Base-by-base conservation (phyloP, 1,284 basidiomycete genomes). In the Puccinia horiana region DNA sequence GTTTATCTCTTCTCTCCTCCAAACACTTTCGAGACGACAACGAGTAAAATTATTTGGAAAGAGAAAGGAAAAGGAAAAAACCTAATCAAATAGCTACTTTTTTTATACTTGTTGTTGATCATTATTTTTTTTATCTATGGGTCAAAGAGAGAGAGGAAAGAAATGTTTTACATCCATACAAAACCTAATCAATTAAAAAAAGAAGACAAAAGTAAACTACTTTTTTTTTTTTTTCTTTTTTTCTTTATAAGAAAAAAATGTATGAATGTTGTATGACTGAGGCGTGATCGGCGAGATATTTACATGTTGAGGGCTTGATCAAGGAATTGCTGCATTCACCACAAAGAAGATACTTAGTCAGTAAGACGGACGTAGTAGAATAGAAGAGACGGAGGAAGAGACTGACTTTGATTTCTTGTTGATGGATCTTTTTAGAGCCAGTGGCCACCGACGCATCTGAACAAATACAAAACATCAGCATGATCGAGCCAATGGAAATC, bases 371-470 rank as follows among this genome's bases (percentile, higher is more conserved):
- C 37, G 8, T 44, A 11, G 26, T 42, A 20, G 35, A 8, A 37
- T 14, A 61, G 20, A n/a, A 14, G 49, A 63, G 18, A 58, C 23
- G n/a, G 47, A 63, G 35, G 61, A 49, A 26, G 20, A 63, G 32
- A 81, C 70, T 74, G 29, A 81, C 79, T 61, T 75, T 11, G 26
- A 82, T 76, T 69, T 82, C 80, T 32, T 82, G 80, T 54, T 56
- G 4, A 49, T 82, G 80, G 35, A 82, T 69, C 42, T 82, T 82
- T 32, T 82, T 82, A 42, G 70, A 75, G 37, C 80, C 80, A 67
- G 80, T 82, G 23, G 80, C 80, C 47, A 82, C 80, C n/a, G 79
- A 81, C 14, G 80, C 80, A 40, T 75, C 78, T 81, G 26, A 12
- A 32, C 6, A 73, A 44, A 26, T 47, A 56, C 47, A 56, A 35